Base-by-base conservation (phyloP, 1,284 basidiomycete genomes). In the Sporisorium scitamineum region DNA sequence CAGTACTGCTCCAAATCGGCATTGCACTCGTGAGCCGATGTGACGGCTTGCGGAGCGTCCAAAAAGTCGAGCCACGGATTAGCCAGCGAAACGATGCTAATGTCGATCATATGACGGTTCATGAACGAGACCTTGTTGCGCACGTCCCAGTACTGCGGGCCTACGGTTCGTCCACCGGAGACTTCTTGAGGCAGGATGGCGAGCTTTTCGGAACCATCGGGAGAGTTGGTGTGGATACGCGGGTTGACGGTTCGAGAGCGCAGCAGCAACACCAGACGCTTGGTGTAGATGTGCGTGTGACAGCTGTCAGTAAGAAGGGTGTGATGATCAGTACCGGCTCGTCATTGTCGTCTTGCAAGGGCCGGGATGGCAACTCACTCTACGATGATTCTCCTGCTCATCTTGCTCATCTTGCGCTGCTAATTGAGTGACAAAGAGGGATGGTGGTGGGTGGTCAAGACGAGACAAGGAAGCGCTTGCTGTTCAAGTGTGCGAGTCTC, bases 41-140 rank as follows among this genome's bases (percentile, higher is more conserved):
- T 81, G 54, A 89, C 88, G 9, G 93, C 93, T 54, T 90, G 89
- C n/a, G 88, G 80, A 9, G 92, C 88, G 5, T 90, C 84, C 29
- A 94, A 88, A 82, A 93, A 94, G 84, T 94, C 93, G 26, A 94
- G 88, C 93, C 93, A 94, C 14, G 93, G 93, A 80, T 94, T 94
- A 29, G 93, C 93, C 84, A 92, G 90, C 69, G 65, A 63, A 32
- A 82, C 66, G 47, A 84, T 52, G 70, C 72, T 55, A 22, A 61
- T 85, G 81, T 92, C 90, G 60, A 93, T 93, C 22, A 88, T 89
- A 83, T 93, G 92, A 65, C 86, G 88, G 80, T 93, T 89, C 92
- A 93, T 93, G 85, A 93, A 93, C 64, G 88, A 88, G 48, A 93
- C 86, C 85, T 92, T 93, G 82, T 92, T 90, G 60, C 90, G 88